Evolutionary conservation across 2,329 filamentous ascomycete species (phyloP).

Genomic region (Stachybotrys chlorohalonatus): DNA sequence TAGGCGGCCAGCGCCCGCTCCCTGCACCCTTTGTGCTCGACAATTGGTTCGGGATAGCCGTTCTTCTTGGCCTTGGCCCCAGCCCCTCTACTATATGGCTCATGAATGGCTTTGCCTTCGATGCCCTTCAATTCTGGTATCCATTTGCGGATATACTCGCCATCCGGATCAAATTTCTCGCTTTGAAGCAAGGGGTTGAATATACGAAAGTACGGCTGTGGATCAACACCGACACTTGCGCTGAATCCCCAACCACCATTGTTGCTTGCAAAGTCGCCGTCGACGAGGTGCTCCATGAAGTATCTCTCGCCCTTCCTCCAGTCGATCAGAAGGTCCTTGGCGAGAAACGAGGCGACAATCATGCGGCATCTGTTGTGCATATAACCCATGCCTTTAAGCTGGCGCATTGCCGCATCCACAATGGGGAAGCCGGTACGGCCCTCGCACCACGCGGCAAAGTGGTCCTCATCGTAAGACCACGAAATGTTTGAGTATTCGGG

Average conservation of each 20-base stretch:
- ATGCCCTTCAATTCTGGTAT: constrained; percentile 62
- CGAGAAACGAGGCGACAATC: constrained; percentile 72
- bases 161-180: constrained; percentile 74
- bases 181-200: constrained; percentile 82
- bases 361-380: constrained; percentile 85
- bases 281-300: constrained; percentile 75
- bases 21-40: constrained; percentile 62
- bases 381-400: constrained; percentile 58
- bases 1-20: constrained; percentile 61
- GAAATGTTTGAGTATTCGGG: constrained; percentile 73
- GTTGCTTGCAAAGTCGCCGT: constrained; percentile 74
- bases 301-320: constrained; percentile 75
- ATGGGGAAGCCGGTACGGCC: constrained; percentile 75
- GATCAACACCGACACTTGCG: constrained; percentile 66
- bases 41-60: constrained; percentile 67
- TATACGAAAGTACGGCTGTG: constrained; percentile 83
- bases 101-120: constrained; percentile 64
- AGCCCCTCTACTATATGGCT: constrained; percentile 63
- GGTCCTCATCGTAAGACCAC: constrained; percentile 66
- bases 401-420: constrained; percentile 80
- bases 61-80: constrained; percentile 48
- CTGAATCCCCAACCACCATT: constrained; percentile 53
- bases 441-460: constrained; percentile 65
- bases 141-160: constrained; percentile 77
- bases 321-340: constrained; percentile 73